phyloP scores from a whole-genome alignment of 2,329 filamentous ascomycete genomes.

The Plectosphaerella cucumerina region DNA sequence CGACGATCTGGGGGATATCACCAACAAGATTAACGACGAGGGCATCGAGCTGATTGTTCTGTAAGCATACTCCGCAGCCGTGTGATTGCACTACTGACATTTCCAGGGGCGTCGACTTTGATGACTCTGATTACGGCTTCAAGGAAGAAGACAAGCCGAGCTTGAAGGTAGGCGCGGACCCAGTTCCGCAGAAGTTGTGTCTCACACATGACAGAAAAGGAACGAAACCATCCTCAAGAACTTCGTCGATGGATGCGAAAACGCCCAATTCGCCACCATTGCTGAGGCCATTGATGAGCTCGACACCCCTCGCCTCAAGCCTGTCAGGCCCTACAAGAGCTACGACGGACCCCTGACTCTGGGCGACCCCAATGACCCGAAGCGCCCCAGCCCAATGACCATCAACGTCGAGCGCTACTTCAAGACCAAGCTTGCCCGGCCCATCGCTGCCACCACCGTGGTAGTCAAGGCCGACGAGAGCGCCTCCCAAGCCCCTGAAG shows the following conservation, averaged over 20 bases:
- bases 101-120: conserved; percentile 81
- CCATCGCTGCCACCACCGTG: conserved; percentile 74
- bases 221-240: conserved; percentile 68
- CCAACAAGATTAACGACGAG: conserved; percentile 67
- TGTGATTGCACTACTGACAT: conserved; percentile 2
- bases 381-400: conserved; percentile 68
- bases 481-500: conserved; percentile 44
- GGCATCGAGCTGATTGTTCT: conserved; percentile 76
- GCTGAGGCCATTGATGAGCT: conserved; percentile 81
- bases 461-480: conserved; percentile 51
- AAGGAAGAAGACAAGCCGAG: conserved; percentile 83
- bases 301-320: conserved; percentile 71
- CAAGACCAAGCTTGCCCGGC: conserved; percentile 71
- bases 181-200: neutral
- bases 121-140: conserved; percentile 82
- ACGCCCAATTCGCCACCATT: conserved; percentile 77
- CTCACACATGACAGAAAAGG: conserved; percentile 36
- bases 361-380: conserved; percentile 57
- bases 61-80: conserved; percentile 46
- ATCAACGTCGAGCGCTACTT: conserved; percentile 92
- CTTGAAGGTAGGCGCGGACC: conserved; percentile 52
- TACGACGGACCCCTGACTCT: conserved; percentile 79
- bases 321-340: conserved; percentile 67
- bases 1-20: conserved; percentile 67
- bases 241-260: conserved; percentile 61